Evolutionary conservation across 306 rosid genomes (phyloP), one percentile per base, ranked within the genome.

Genomic region (Dryas drummondii): DNA sequence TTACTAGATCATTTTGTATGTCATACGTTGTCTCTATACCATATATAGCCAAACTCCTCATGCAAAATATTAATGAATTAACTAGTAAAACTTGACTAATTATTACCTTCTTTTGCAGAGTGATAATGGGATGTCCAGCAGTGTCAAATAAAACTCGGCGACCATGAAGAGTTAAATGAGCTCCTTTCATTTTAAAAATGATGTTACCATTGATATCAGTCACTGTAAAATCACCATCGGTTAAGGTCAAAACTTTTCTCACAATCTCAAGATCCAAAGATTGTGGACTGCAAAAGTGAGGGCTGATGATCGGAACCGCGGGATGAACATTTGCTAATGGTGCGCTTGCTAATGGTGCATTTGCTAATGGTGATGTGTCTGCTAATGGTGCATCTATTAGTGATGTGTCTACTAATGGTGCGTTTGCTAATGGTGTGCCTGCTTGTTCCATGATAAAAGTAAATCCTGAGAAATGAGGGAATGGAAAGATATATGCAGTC

Each of bases 91-190:
- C 37, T 1, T 32, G 37, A 32, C 0, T 32, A 32, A 2, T 32
- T 32, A 32, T 17, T 71, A 88, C 89, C 87, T 86, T 84, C 41
- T 74, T 41, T 40, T 70, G 83, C 0, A 86, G 73, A 51, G 86
- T 81, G 57, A 69, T 62, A 57, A 89, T 26, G 62, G 87, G 86
- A 7, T 79, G 16, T 32, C 86, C 86, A 12, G 81, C 72, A 49
- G 85, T 68, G 32, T 90, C 96, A 12, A 81, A 42, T 11, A 90
- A 32, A 4, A 83, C 63, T 1, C 87, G 88, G 15, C 79, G 86
- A 8, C 78, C 82, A 58, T 55, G 86, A 46, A 82, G 44, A 81
- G 84, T 59, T 3, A 76, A 26, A 5, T 76, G 41, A 19, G 47
- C 47, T 2, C 79, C 89, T 12, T 78, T 84, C 0, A 90, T 74